A percentile compares a stretch with the other conserved stretches of the same genome.
Conservation (phyloP, 352 stramenopile genomes). For the Phytophthora capsici region DNA sequence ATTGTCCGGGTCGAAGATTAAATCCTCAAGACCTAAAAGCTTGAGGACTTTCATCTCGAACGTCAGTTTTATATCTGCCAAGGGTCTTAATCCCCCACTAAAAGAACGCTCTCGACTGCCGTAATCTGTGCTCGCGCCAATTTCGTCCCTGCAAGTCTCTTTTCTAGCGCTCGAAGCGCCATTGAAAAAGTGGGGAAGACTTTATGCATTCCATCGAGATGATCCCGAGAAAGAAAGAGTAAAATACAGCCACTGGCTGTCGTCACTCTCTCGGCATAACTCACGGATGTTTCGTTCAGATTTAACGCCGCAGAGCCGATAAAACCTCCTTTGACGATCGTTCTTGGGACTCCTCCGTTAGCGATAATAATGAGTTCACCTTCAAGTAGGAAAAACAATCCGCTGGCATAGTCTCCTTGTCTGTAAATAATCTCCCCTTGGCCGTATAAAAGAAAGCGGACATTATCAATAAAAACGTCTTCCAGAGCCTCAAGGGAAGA, state of each 20-base stretch:
- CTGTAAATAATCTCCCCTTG: slow-evolving; percentile 70
- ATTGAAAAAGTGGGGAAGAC: slow-evolving; percentile 68
- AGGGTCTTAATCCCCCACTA: neutral
- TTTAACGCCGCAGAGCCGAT: slow-evolving; percentile 58
- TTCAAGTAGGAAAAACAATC: slow-evolving; percentile 65
- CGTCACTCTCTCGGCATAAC: slow-evolving; percentile 63
- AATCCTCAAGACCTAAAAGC: slow-evolving; percentile 36
- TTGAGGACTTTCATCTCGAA: slow-evolving; percentile 39
- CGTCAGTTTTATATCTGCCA: slow-evolving; percentile 6
- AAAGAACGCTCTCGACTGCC: slow-evolving; percentile 6
- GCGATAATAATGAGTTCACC: slow-evolving; percentile 58
- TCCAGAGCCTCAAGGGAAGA: slow-evolving; percentile 44
- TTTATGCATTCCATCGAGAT: slow-evolving; percentile 64
- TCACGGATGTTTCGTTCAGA: slow-evolving; percentile 59
- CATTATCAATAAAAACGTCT: slow-evolving; percentile 56
- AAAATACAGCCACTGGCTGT: slow-evolving; percentile 66
- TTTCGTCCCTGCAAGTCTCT: slow-evolving; percentile 54
- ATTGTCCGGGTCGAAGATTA: slow-evolving; percentile 54
- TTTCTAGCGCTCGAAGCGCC: slow-evolving; percentile 65
- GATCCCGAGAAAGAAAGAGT: slow-evolving; percentile 57
- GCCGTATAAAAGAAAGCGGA: slow-evolving; percentile 60
- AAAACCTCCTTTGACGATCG: slow-evolving; percentile 53
- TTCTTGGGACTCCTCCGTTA: slow-evolving; percentile 39
- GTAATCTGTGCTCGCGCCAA: slow-evolving; percentile 44
- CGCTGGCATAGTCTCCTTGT: slow-evolving; percentile 65